Evolutionary conservation across 2,329 filamentous ascomycete species (phyloP).

Genomic region (Calonectria pseudoreteaudii): DNA sequence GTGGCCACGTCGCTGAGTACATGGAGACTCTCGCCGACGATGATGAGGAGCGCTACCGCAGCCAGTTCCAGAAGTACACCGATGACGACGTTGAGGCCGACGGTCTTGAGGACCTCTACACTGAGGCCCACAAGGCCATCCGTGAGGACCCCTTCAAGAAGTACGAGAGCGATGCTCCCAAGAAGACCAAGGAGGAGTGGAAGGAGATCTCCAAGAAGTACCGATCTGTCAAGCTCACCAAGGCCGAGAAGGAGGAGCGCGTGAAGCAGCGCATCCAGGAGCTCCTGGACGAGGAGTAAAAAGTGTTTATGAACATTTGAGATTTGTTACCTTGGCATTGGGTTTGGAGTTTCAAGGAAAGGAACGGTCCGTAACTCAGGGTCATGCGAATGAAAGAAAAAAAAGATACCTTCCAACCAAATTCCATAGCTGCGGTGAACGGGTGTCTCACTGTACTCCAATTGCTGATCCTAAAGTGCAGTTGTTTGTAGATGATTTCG

Average conservation of each 20-base stretch:
- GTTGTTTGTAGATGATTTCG: conserved; percentile 3
- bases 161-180: conserved; percentile 76
- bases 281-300: conserved; percentile 69
- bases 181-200: conserved; percentile 98
- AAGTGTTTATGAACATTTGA: conserved; percentile 44
- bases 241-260: conserved; percentile 84
- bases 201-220: conserved; percentile 96
- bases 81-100: conserved; percentile 97
- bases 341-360: conserved; percentile 54
- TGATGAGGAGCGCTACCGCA: conserved; percentile 99
- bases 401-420: conserved; percentile 50
- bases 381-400: conserved; percentile 53
- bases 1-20: conserved; percentile 98
- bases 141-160: conserved; percentile 99
- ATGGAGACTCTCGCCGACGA: conserved; percentile 99
- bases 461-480: background rate
- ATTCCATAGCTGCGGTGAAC: conserved; percentile 46
- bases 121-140: conserved; percentile 95
- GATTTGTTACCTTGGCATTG: conserved; percentile 49
- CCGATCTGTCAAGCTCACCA: conserved; percentile 80
- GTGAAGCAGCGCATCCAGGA: conserved; percentile 93
- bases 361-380: conserved; percentile 48
- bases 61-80: conserved; percentile 97
- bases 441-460: conserved; percentile 42
- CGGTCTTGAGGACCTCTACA: conserved; percentile 95